Percentiles rank a stretch among this genome's conserved stretches.
phyloP scores from a whole-genome alignment of 1,139 yeast genomes.

The Blastobotrys buckinghamii region DNA sequence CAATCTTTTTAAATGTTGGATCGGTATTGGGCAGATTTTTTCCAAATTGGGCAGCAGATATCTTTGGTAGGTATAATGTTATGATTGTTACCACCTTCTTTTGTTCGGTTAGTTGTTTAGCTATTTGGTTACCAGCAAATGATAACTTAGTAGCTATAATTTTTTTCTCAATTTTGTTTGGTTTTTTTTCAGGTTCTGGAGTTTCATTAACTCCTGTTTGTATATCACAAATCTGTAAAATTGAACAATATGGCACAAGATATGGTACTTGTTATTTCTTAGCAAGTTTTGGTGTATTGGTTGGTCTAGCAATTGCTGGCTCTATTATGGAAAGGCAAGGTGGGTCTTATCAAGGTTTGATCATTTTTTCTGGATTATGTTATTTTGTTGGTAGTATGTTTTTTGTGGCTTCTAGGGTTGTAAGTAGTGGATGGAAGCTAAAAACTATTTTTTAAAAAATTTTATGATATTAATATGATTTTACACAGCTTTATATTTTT shows the following conservation, averaged over 20 bases:
- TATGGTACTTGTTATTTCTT: conserved; percentile 45
- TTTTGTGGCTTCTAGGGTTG: conserved; percentile 24
- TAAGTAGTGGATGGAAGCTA: conserved; percentile 26
- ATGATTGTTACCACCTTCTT: conserved; percentile 40
- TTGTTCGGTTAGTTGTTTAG: conserved; percentile 36
- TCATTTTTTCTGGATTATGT: conserved; percentile 29
- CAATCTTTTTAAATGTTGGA: conserved; percentile 42
- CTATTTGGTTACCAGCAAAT: conserved; percentile 53
- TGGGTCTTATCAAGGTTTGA: conserved; percentile 29
- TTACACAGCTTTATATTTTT: too few relatives aligned
- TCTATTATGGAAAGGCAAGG: conserved; percentile 33
- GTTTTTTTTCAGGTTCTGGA: conserved; percentile 48
- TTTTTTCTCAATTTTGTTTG: conserved; percentile 46
- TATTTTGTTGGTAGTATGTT: conserved; percentile 25
- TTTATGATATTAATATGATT: too few relatives aligned
- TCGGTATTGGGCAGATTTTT: conserved; percentile 45
- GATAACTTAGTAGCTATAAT: conserved; percentile 38
- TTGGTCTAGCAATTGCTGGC: conserved; percentile 50
- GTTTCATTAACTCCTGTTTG: conserved; percentile 46
- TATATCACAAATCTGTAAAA: conserved; percentile 44
- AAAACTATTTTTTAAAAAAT: conserved; percentile 11
- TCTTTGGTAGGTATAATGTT: conserved; percentile 47
- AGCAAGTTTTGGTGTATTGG: conserved; percentile 41
- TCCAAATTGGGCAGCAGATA: conserved; percentile 47
- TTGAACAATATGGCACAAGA: conserved; percentile 45